phyloP scores from a whole-genome alignment of 2,329 filamentous ascomycete species.

The Scolecobasidium constrictum region DNA sequence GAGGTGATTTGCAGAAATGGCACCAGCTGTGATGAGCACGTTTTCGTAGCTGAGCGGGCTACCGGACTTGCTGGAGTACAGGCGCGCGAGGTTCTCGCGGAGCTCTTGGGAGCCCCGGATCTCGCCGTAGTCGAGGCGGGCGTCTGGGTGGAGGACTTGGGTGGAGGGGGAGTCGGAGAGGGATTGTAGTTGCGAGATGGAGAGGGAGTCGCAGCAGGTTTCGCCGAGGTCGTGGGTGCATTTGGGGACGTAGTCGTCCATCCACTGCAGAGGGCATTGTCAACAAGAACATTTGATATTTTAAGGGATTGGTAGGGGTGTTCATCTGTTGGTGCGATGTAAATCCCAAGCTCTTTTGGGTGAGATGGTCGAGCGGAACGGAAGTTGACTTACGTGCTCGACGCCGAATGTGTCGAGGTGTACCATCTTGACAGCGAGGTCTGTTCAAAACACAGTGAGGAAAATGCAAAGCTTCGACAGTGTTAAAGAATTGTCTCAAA shows the following conservation, averaged over 20 bases:
- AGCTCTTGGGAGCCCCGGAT: constrained; percentile 58
- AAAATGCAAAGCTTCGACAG: background rate
- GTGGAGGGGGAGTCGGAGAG: constrained; percentile 45
- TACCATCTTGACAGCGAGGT: constrained; percentile 5
- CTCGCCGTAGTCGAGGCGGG: constrained; percentile 59
- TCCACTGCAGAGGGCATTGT: constrained; percentile 36
- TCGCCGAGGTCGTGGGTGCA: constrained; percentile 63
- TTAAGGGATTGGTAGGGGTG: background rate
- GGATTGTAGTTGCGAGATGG: constrained; percentile 52
- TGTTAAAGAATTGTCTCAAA: too few relatives aligned
- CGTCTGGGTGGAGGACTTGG: constrained; percentile 41
- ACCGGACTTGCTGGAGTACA: constrained; percentile 48
- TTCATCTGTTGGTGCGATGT: too few relatives aligned
- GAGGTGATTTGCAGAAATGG: constrained; percentile 79
- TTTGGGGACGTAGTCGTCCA: constrained; percentile 42
- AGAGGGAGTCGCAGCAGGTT: constrained; percentile 67
- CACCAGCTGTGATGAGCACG: constrained; percentile 67
- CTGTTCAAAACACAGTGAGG: background rate
- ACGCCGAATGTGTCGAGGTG: constrained; percentile 46
- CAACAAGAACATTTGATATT: background rate
- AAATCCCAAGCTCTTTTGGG: too few relatives aligned
- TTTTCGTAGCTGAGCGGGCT: constrained; percentile 45
- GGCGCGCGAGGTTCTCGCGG: constrained; percentile 50
- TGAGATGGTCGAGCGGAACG: background rate
- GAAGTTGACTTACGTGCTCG: constrained; percentile 45